These are phyloP conservation scores for Leishmania guyanensis DNA, from an alignment of 208 protist genomes.

Conservation along the genomic window DNA sequence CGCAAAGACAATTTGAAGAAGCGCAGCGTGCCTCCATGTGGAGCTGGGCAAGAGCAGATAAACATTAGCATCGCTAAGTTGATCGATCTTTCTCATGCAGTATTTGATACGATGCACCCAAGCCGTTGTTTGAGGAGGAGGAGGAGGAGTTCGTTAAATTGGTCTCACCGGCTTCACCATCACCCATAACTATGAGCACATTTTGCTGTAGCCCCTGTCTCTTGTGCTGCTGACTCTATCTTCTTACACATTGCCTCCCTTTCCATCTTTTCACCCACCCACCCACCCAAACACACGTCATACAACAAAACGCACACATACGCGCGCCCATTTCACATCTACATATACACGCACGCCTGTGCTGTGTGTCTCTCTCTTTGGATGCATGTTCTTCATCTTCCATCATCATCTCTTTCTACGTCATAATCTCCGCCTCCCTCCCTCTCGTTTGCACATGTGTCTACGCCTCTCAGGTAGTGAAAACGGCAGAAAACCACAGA, in stretches of 20 bases:
- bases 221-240: not conserved
- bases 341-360: not conserved
- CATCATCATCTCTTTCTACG: not conserved
- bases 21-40: not conserved
- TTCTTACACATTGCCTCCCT: not conserved
- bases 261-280: not conserved
- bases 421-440: not conserved
- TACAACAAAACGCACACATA: not conserved
- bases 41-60: not conserved
- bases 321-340: not conserved
- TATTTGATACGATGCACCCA: not conserved
- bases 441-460: not conserved
- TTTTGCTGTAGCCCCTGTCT: not conserved
- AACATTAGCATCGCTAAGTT: not conserved
- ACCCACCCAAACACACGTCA: not conserved
- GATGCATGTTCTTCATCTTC: not conserved
- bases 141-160: not conserved
- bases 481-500: not conserved
- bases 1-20: not conserved
- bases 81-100: not conserved
- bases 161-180: not conserved
- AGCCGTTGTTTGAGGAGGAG: not conserved
- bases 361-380: not conserved
- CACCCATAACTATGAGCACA: not conserved
- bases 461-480: not conserved